These are phyloP conservation scores for Edaphochlamys debaryana DNA, from an alignment of 139 green algal genomes.

Conservation along the genomic window DNA sequence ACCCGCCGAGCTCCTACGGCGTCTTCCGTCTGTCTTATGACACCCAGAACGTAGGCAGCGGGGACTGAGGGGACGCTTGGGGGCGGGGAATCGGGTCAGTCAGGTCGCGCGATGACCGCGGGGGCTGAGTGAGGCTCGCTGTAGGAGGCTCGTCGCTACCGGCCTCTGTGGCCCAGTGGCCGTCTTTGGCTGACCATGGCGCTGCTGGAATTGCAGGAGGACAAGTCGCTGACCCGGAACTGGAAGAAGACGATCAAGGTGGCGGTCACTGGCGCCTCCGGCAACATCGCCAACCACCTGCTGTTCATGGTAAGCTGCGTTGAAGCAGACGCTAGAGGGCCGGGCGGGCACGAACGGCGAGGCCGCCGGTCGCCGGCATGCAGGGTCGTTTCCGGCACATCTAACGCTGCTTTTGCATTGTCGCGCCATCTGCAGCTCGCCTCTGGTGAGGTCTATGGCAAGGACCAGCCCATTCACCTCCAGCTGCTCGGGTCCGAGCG, in stretches of 20 bases:
- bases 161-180: not conserved
- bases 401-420: no score
- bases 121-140: no score
- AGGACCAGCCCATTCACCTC: constrained; percentile 88
- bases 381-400: no score
- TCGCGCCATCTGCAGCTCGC: constrained; percentile 81
- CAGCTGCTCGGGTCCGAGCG: constrained; percentile 85
- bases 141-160: no score
- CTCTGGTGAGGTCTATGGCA: constrained; percentile 84
- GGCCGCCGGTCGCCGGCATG: no score
- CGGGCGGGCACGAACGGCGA: no score
- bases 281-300: constrained; percentile 93
- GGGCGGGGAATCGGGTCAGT: no score
- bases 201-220: constrained; percentile 55
- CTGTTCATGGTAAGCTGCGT: constrained; percentile 84
- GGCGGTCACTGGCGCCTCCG: constrained; percentile 86
- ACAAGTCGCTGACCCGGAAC: constrained; percentile 62
- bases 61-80: no score
- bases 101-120: no score
- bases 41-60: constrained; percentile 50
- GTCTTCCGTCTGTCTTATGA: constrained; percentile 59
- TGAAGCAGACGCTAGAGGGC: no score
- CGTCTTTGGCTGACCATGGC: not conserved
- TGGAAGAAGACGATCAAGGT: constrained; percentile 83
- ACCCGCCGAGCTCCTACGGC: no score